A percentile compares a stretch with the other conserved stretches of the same genome.
Evolutionary conservation across 1,139 yeast species (phyloP).

Genomic region (Sugiyamaella xylanicola): DNA sequence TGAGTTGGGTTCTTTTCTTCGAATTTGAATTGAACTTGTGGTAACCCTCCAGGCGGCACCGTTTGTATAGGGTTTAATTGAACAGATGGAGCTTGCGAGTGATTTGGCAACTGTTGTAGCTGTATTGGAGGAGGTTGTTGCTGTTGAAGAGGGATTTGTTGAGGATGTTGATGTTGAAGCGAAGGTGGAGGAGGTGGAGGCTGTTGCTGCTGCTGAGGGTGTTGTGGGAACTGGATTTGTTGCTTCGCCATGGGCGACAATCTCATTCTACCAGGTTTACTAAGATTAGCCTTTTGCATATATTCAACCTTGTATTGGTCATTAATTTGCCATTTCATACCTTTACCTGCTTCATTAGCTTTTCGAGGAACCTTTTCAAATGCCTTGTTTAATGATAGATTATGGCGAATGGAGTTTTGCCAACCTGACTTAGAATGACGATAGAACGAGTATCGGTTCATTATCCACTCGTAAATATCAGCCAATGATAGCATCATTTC

Average conservation of each 20-base stretch:
- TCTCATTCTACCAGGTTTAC: constrained; percentile 18
- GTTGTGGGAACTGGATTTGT: constrained; percentile 17
- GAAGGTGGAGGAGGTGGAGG: not conserved
- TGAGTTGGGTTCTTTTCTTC: not conserved
- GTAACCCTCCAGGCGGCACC: not conserved
- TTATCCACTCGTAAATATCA: constrained; percentile 90
- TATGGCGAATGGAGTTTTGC: constrained; percentile 88
- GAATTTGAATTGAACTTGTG: not conserved
- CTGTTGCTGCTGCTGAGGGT: not conserved
- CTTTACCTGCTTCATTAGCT: constrained; percentile 97
- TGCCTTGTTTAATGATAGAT: constrained; percentile 77
- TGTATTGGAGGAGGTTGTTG: constrained; percentile 26
- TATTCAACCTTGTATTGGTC: constrained; percentile 84
- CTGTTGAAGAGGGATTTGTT: constrained; percentile 24
- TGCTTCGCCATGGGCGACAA: constrained; percentile 12
- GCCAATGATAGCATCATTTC: constrained; percentile 88
- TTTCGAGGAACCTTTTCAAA: constrained; percentile 94
- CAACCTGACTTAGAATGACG: constrained; percentile 92
- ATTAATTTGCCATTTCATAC: constrained; percentile 98
- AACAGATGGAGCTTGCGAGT: not conserved
- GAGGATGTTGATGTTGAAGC: constrained; percentile 2
- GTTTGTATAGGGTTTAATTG: not conserved
- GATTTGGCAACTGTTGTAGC: constrained; percentile 8
- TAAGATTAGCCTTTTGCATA: constrained; percentile 62
- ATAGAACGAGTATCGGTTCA: constrained; percentile 85